phyloP scores from a whole-genome alignment of 106 monocot species.

The Iris macrosiphon region DNA sequence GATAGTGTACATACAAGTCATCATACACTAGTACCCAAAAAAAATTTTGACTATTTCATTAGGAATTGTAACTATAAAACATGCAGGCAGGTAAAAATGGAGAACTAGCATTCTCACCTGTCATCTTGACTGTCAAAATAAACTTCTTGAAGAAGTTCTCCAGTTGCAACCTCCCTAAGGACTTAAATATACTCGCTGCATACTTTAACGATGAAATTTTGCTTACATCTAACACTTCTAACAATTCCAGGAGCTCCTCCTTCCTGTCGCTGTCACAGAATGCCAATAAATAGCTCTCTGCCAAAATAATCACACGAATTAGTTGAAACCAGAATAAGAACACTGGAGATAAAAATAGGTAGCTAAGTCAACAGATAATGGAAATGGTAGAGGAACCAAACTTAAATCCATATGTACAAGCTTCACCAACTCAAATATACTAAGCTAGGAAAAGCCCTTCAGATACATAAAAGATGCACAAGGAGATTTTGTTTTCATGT shows the following conservation, averaged over 20 bases:
- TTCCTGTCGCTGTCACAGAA: constrained; percentile 72
- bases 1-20: too few relatives aligned
- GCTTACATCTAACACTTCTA: constrained; percentile 50
- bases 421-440: too few relatives aligned
- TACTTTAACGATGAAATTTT: constrained; percentile 39
- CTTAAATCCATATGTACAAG: too few relatives aligned
- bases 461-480: background rate
- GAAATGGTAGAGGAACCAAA: too few relatives aligned
- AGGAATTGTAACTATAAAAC: too few relatives aligned
- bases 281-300: constrained; percentile 82
- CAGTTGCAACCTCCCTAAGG: constrained; percentile 57
- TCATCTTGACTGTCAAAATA: constrained; percentile 37
- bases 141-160: constrained; percentile 38
- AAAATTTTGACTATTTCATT: too few relatives aligned
- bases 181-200: constrained; percentile 43
- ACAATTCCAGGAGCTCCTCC: constrained; percentile 38
- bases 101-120: constrained; percentile 30
- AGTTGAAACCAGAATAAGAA: background rate
- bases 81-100: background rate
- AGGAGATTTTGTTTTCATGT: too few relatives aligned
- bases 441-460: background rate
- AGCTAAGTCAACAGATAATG: too few relatives aligned
- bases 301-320: constrained; percentile 4
- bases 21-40: too few relatives aligned
- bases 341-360: too few relatives aligned